Conservation (phyloP, 805 yeast species). For the Wickerhamiella slavikovae region DNA sequence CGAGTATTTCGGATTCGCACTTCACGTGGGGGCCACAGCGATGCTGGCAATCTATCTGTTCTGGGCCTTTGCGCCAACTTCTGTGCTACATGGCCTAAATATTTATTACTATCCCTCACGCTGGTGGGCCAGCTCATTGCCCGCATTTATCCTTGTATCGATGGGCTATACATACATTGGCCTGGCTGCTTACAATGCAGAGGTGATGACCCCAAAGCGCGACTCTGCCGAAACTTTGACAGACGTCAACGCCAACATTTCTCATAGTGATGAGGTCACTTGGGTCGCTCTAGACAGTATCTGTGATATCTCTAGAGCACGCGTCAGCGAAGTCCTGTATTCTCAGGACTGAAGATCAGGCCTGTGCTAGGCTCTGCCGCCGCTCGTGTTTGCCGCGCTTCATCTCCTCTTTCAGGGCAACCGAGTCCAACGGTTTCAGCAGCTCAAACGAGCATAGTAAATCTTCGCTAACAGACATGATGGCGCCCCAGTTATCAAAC, state of each 20-base stretch:
- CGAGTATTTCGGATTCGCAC: slow-evolving; percentile 82
- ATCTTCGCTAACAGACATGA: slow-evolving; percentile 90
- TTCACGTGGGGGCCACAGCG: slow-evolving; percentile 45
- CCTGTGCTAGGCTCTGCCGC: slow-evolving; percentile 17
- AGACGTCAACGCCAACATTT: slow-evolving; percentile 36
- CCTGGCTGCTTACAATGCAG: slow-evolving; percentile 54
- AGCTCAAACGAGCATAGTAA: slow-evolving; percentile 82
- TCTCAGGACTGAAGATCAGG: not conserved
- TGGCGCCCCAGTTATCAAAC: slow-evolving; percentile 92
- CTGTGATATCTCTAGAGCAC: slow-evolving; percentile 54
- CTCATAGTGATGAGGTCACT: slow-evolving; percentile 22
- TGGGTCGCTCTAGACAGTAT: slow-evolving; percentile 60
- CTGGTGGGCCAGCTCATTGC: slow-evolving; percentile 77
- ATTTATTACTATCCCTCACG: slow-evolving; percentile 67
- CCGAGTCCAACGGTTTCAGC: slow-evolving; percentile 80
- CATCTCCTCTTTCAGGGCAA: slow-evolving; percentile 88
- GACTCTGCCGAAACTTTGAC: slow-evolving; percentile 42
- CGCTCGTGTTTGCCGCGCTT: slow-evolving; percentile 81
- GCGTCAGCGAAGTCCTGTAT: slow-evolving; percentile 15
- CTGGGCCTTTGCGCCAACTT: slow-evolving; percentile 61
- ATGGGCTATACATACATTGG: slow-evolving; percentile 59
- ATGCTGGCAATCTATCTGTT: slow-evolving; percentile 33
- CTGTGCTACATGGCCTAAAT: slow-evolving; percentile 29
- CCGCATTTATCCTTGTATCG: slow-evolving; percentile 44
- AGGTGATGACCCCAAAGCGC: slow-evolving; percentile 40